Evolutionary conservation across 108 stramenopile genomes (phyloP), one percentile per base, ranked within the genome.

Genomic region (Chaetoceros tenuissimus): DNA sequence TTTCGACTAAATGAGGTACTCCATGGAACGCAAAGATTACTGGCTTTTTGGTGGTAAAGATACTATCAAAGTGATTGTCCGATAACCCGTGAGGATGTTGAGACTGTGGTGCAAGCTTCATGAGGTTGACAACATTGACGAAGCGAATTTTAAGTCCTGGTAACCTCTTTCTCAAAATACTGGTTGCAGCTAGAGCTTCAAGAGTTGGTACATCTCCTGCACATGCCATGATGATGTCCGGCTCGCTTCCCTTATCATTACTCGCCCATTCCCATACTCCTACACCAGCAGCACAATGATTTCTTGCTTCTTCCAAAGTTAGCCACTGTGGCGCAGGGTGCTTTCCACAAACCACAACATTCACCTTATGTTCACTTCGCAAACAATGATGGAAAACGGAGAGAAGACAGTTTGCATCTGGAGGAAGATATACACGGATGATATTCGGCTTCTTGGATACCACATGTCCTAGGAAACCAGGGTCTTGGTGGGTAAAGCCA

Each of bases 41-140:
- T 19, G 63, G 63, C 34, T 64, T 64, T 40, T 56, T 53, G 17
- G 28, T 64, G 19, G 63, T 64, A 46, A 64, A 64, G 40, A 64
- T 55, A 21, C 52, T 54, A 64, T 64, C 63, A 34, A 64, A 64
- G 2, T 53, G 23, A 24, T 54, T 26, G 34, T 64, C 44, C 17
- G 44, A 22, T 40, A 64, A 28, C 17, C 63, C 63, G 24, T 64
- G 63, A 2, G 63, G 63, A 26, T 64, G 63, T 21, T 56, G 24
- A 17, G 30, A 18, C 3, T 51, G 54, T 17, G 26, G 52, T 22
- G 17, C 53, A 28, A 64, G 21, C 28, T 48, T 44, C 63, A 64
- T 64, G n/a, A 64, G 43, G 34, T 64, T 52, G 24, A 64, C 63
- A n/a, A 64, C 63, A 64, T 64, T 64, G 63, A 64, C 55, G 29